Evolutionary conservation across 306 rosid species (phyloP).

Genomic region (Biancaea sappan): DNA sequence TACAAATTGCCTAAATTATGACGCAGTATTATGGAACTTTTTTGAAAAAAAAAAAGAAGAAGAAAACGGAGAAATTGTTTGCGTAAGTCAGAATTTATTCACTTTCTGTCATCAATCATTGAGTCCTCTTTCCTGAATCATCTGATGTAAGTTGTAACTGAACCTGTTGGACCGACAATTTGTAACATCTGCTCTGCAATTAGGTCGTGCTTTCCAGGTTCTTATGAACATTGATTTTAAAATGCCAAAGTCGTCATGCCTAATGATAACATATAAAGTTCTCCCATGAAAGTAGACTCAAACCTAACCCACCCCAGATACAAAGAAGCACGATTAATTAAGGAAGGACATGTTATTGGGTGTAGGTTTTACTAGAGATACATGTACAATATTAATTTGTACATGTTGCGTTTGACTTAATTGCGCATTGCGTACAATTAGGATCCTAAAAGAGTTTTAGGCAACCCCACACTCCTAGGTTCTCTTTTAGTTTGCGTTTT

Average conservation of each 20-base stretch:
- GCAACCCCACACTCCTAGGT: conserved; percentile 28
- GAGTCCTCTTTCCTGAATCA: neutral
- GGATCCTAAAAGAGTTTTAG: conserved; percentile 3
- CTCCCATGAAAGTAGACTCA: conserved; percentile 14
- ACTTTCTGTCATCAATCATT: neutral
- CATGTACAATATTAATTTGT: neutral
- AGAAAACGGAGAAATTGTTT: neutral
- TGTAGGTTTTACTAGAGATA: neutral
- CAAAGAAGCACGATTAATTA: conserved; percentile 22
- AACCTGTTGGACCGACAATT: neutral
- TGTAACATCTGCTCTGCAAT: neutral
- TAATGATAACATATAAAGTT: conserved; percentile 11
- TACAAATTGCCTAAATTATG: neutral
- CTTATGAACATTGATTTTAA: neutral
- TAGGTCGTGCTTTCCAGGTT: neutral
- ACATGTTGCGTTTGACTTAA: conserved; percentile 26
- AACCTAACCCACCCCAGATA: conserved; percentile 35
- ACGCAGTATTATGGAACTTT: neutral
- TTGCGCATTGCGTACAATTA: neutral
- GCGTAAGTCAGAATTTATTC: neutral
- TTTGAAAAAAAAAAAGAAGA: neutral
- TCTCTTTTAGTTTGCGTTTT: conserved; percentile 14
- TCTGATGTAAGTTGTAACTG: neutral
- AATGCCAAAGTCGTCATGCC: conserved; percentile 2
- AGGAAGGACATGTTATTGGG: conserved; percentile 8